phyloP scores from a whole-genome alignment of 2,329 filamentous ascomycete species.

The Colletotrichum acutatum region DNA sequence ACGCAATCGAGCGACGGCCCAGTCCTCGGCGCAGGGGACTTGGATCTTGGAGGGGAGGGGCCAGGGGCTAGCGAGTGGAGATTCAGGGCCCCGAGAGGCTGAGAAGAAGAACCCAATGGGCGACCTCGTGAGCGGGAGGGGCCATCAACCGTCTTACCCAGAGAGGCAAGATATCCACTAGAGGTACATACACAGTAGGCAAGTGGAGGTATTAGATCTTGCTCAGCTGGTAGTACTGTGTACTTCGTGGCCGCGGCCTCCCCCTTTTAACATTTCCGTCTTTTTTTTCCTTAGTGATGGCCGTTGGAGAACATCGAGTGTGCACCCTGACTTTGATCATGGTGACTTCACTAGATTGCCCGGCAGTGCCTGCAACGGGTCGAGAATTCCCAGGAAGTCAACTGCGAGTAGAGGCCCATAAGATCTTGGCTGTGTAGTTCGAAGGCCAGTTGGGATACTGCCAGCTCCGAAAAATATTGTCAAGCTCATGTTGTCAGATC shows the following conservation, averaged over 20 bases:
- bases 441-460: too few relatives aligned
- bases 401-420: neutral
- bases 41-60: neutral
- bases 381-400: neutral
- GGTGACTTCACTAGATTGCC: neutral
- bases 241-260: neutral
- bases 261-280: neutral
- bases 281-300: neutral
- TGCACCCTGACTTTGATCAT: neutral
- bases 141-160: neutral
- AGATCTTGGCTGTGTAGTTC: too few relatives aligned
- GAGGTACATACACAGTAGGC: too few relatives aligned
- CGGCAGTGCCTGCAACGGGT: neutral
- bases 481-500: neutral
- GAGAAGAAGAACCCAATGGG: neutral
- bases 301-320: neutral
- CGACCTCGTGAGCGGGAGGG: neutral
- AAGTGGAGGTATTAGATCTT: neutral
- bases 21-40: conserved; percentile 15
- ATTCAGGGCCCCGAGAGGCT: neutral
- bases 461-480: neutral
- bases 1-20: conserved; percentile 22
- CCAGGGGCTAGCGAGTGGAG: conserved; percentile 2
- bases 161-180: neutral
- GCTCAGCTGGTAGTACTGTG: neutral